These are phyloP conservation scores for Celoporthe dispersa DNA, from an alignment of 2,329 filamentous ascomycete species.

Conservation along the genomic window DNA sequence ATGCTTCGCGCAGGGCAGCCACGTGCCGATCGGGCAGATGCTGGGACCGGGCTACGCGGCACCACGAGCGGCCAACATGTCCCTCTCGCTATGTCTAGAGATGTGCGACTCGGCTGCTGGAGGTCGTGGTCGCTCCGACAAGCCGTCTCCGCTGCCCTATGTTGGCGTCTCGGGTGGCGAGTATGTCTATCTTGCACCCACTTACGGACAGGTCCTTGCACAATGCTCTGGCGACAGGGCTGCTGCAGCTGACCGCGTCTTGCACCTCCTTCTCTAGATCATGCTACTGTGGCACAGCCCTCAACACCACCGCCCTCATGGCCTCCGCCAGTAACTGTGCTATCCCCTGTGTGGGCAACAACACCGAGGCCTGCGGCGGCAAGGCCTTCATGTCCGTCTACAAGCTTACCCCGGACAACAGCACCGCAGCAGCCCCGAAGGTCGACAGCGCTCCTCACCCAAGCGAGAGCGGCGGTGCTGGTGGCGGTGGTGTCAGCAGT, in stretches of 20 bases:
- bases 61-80: background rate
- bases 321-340: slow-evolving; percentile 9
- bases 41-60: slow-evolving; percentile 15
- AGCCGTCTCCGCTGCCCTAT: background rate
- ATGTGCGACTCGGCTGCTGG: slow-evolving; percentile 8
- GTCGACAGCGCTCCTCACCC: background rate
- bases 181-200: background rate
- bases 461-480: background rate
- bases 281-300: slow-evolving; percentile 24
- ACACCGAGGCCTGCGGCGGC: slow-evolving; percentile 19
- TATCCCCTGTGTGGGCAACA: slow-evolving; percentile 12
- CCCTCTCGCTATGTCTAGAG: slow-evolving; percentile 19
- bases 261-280: background rate
- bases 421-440: background rate
- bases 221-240: background rate
- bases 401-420: background rate
- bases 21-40: background rate
- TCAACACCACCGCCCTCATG: slow-evolving; percentile 3
- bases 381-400: slow-evolving; percentile 16
- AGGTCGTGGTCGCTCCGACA: background rate
- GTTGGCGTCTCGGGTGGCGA: slow-evolving; percentile 20
- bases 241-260: background rate
- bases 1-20: slow-evolving; percentile 12
- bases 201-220: too few relatives aligned
- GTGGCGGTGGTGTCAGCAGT: background rate